Evolutionary conservation across 2,329 filamentous ascomycete genomes (phyloP).

Genomic region (Pseudophaeomoniella oleicola): DNA sequence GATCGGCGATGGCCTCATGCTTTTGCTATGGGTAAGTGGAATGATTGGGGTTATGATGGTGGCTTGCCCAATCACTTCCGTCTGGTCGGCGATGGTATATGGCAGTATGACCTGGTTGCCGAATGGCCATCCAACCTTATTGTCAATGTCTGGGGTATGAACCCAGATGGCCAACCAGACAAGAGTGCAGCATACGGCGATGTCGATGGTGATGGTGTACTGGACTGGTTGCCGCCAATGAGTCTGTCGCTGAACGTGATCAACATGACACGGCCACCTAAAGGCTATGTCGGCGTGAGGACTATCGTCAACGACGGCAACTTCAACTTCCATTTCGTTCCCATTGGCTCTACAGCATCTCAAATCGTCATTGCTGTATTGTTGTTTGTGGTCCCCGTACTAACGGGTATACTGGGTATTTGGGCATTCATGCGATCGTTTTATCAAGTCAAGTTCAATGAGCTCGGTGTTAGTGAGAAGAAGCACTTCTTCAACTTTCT

Average conservation of each 20-base stretch:
- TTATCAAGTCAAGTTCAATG: slow-evolving; percentile 7
- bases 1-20: slow-evolving; percentile 37
- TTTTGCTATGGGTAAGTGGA: slow-evolving; percentile 37
- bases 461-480: slow-evolving; percentile 3
- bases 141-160: slow-evolving; percentile 8
- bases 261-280: slow-evolving; percentile 4
- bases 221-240: slow-evolving; percentile 4
- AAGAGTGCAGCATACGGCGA: slow-evolving; percentile 4
- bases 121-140: slow-evolving; percentile 4
- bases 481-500: background rate
- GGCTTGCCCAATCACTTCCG: slow-evolving; percentile 32
- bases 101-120: slow-evolving; percentile 4
- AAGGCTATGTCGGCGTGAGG: slow-evolving; percentile 2
- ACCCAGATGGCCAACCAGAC: slow-evolving; percentile 7
- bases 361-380: slow-evolving; percentile 4
- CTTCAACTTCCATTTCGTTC: slow-evolving; percentile 3
- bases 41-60: slow-evolving; percentile 39
- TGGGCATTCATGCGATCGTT: slow-evolving; percentile 4
- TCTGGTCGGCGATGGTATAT: slow-evolving; percentile 12
- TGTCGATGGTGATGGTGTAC: slow-evolving; percentile 4
- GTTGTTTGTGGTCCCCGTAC: slow-evolving; percentile 3
- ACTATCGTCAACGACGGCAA: slow-evolving; percentile 5
- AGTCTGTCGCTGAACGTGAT: slow-evolving; percentile 4
- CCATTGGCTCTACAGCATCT: slow-evolving; percentile 3
- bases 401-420: slow-evolving; percentile 2